phyloP scores from a whole-genome alignment of 352 stramenopile genomes.

The Phytopythium aichiense region DNA sequence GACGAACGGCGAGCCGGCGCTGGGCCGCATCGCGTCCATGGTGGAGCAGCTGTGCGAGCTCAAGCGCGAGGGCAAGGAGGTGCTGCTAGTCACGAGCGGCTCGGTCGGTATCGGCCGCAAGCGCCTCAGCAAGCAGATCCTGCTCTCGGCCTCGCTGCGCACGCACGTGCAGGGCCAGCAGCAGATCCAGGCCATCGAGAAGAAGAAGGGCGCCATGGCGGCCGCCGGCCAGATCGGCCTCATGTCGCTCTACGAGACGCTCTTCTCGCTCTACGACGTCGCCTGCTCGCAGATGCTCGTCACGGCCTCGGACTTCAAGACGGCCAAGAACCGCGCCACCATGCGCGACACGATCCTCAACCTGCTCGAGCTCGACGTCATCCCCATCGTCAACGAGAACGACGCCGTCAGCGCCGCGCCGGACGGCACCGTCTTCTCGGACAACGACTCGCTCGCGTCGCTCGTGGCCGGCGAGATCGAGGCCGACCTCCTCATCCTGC shows the following conservation, averaged over 20 bases:
- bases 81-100: conserved; percentile 87
- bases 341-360: conserved; percentile 89
- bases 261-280: conserved; percentile 95
- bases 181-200: conserved; percentile 87
- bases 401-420: conserved; percentile 91
- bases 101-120: conserved; percentile 93
- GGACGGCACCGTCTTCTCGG: conserved; percentile 89
- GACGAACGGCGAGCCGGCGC: conserved; percentile 89
- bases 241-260: conserved; percentile 97
- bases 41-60: conserved; percentile 93
- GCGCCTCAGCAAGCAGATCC: conserved; percentile 92
- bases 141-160: conserved; percentile 82
- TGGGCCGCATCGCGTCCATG: conserved; percentile 89
- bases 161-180: conserved; percentile 88
- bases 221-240: conserved; percentile 96
- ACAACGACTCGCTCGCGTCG: conserved; percentile 94
- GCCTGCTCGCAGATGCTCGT: conserved; percentile 91
- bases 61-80: conserved; percentile 88
- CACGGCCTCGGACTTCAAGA: conserved; percentile 81
- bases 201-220: conserved; percentile 83
- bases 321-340: conserved; percentile 75
- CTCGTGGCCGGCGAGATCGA: conserved; percentile 88
- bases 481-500: conserved; percentile 93
- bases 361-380: conserved; percentile 94
- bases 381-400: conserved; percentile 99